Evolutionary conservation across 108 stramenopile species (phyloP).

Genomic region (Seminavis robusta): DNA sequence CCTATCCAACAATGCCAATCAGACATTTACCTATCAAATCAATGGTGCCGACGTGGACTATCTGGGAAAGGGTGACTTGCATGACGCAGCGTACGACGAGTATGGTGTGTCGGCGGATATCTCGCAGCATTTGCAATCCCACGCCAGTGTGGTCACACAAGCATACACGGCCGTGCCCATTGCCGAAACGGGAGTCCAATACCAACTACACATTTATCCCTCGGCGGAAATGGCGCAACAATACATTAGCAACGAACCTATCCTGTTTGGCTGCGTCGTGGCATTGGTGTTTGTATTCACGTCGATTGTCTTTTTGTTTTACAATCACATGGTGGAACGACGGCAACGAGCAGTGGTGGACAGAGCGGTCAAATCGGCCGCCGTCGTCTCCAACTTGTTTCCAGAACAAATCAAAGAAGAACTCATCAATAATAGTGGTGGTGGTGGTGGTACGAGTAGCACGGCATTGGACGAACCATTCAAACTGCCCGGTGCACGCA

Average conservation of each 20-base stretch:
- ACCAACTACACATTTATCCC: neutral
- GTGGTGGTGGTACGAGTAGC: too few relatives aligned
- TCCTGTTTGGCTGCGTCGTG: too few relatives aligned
- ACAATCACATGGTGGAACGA: neutral
- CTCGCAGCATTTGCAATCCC: neutral
- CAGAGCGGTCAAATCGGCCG: too few relatives aligned
- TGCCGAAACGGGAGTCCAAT: neutral
- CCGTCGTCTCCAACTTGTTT: too few relatives aligned
- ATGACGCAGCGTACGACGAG: slow-evolving; percentile 28
- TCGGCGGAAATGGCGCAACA: neutral
- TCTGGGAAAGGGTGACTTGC: slow-evolving; percentile 42
- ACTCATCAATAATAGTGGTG: too few relatives aligned
- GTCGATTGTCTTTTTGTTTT: slow-evolving; percentile 6
- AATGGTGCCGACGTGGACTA: slow-evolving; percentile 21
- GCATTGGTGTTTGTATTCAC: slow-evolving; percentile 1
- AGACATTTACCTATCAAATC: slow-evolving; percentile 34
- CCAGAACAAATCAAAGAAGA: too few relatives aligned
- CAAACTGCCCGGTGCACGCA: too few relatives aligned
- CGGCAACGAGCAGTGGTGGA: slow-evolving; percentile 1
- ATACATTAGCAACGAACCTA: neutral
- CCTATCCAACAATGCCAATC: slow-evolving; percentile 21
- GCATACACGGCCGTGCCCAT: neutral
- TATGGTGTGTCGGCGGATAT: neutral
- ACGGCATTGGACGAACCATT: too few relatives aligned
- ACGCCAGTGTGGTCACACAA: neutral